These are phyloP conservation scores for Fusarium bactridioides DNA, from an alignment of 2,329 filamentous ascomycete genomes.

Conservation along the genomic window DNA sequence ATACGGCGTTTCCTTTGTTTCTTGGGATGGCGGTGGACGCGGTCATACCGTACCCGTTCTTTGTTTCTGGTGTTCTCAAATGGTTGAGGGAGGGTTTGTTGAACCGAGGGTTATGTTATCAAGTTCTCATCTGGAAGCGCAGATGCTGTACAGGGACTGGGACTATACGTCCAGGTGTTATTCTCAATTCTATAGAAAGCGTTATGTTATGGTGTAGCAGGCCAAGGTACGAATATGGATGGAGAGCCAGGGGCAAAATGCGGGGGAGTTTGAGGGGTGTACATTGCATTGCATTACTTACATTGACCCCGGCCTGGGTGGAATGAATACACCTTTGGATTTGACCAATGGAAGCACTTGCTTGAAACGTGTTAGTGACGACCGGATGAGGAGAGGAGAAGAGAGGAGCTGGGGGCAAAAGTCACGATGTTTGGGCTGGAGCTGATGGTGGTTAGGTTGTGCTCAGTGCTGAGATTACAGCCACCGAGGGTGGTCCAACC, in stretches of 20 bases:
- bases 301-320: background rate
- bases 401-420: conserved; percentile 8
- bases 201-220: conserved; percentile 11
- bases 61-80: conserved; percentile 18
- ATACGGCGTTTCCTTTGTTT: conserved; percentile 35
- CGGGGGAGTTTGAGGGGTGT: conserved; percentile 26
- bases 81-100: background rate
- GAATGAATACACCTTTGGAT: conserved; percentile 23
- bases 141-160: background rate
- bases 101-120: background rate
- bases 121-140: background rate
- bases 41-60: conserved; percentile 25
- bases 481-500: conserved; percentile 22
- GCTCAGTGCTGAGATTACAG: conserved; percentile 13
- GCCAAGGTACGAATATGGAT: conserved; percentile 5
- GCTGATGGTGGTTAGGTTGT: conserved; percentile 17
- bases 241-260: conserved; percentile 23
- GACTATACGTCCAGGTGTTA: conserved; percentile 1
- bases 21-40: conserved; percentile 11
- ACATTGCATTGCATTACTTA: background rate
- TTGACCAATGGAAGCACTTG: conserved; percentile 24
- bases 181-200: conserved; percentile 25
- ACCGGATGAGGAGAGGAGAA: conserved; percentile 11
- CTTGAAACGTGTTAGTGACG: conserved; percentile 19
- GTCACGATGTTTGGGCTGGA: conserved; percentile 37